These are phyloP conservation scores for Pelargonium nanum DNA, from an alignment of 345 rosid species.

Conservation along the genomic window DNA sequence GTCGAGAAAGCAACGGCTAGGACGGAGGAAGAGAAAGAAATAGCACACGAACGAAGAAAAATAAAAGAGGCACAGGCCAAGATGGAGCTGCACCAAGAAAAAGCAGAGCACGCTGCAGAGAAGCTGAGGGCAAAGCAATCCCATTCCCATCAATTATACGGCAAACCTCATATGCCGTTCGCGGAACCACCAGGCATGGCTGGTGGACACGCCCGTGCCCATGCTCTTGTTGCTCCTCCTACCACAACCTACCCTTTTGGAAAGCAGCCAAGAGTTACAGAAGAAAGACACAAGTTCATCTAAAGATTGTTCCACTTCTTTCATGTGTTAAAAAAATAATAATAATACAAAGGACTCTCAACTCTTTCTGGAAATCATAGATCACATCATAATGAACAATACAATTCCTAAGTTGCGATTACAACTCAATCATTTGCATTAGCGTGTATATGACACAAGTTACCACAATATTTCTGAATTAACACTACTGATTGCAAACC, in stretches of 20 bases:
- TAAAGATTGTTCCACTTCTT: not conserved
- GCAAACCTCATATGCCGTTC: not conserved
- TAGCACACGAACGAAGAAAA: slow-evolving; percentile 48
- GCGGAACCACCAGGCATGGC: not conserved
- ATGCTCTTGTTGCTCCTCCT: slow-evolving; percentile 1
- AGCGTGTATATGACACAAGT: no score
- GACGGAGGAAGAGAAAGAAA: slow-evolving; percentile 43
- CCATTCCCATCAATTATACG: slow-evolving; percentile 4
- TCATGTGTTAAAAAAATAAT: not conserved
- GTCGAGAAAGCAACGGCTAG: slow-evolving; percentile 41
- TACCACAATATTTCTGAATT: no score
- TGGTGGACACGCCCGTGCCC: slow-evolving; percentile 1
- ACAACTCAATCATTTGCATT: no score
- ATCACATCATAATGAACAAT: no score
- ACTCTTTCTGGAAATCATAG: no score
- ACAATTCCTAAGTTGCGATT: no score
- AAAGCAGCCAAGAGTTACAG: slow-evolving; percentile 16
- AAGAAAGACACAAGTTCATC: slow-evolving; percentile 3
- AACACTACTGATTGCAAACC: no score
- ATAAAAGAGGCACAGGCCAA: slow-evolving; percentile 59
- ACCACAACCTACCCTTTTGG: slow-evolving; percentile 20
- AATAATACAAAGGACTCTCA: no score
- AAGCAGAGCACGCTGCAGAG: slow-evolving; percentile 45
- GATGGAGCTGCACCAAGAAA: slow-evolving; percentile 59
- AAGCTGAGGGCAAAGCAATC: slow-evolving; percentile 21